phyloP scores from a whole-genome alignment of 495 filamentous ascomycete species.

The Margaritispora aquatica region DNA sequence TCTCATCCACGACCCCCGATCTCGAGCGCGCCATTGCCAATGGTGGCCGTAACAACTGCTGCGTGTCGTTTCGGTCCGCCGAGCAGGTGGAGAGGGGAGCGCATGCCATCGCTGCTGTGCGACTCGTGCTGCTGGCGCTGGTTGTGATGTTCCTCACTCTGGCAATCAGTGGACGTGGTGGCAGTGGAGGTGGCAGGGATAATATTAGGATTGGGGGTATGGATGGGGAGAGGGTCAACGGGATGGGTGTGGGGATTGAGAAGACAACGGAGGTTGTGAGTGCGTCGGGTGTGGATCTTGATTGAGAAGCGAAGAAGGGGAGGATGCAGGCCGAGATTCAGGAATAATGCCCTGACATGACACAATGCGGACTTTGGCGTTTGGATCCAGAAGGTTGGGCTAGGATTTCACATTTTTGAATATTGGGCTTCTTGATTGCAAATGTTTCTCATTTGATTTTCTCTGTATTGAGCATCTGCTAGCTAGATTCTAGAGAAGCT shows the following conservation, averaged over 20 bases:
- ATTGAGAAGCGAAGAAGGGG: not conserved
- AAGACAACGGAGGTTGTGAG: not conserved
- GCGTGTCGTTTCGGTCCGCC: conserved; percentile 3
- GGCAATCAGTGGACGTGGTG: not conserved
- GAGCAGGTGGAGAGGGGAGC: not conserved
- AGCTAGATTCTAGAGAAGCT: not conserved
- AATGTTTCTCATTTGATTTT: not conserved
- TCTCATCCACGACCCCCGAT: conserved; percentile 10
- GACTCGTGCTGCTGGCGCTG: not conserved
- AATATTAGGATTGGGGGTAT: not conserved
- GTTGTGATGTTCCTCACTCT: not conserved
- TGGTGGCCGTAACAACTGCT: conserved; percentile 9
- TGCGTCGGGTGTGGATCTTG: not conserved
- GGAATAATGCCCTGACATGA: no score
- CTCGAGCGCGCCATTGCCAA: conserved; percentile 9
- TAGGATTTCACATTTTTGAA: not conserved
- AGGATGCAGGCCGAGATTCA: not conserved
- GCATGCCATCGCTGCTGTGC: not conserved
- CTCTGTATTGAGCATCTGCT: not conserved
- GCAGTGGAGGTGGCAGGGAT: not conserved
- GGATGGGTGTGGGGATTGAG: not conserved
- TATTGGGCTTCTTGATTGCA: not conserved
- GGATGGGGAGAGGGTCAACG: not conserved
- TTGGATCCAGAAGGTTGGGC: not conserved
- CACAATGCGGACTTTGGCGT: conserved; percentile 1